Evolutionary conservation across 768 basidiomycete species (phyloP).

Genomic region (Gymnopilus dilepis): DNA sequence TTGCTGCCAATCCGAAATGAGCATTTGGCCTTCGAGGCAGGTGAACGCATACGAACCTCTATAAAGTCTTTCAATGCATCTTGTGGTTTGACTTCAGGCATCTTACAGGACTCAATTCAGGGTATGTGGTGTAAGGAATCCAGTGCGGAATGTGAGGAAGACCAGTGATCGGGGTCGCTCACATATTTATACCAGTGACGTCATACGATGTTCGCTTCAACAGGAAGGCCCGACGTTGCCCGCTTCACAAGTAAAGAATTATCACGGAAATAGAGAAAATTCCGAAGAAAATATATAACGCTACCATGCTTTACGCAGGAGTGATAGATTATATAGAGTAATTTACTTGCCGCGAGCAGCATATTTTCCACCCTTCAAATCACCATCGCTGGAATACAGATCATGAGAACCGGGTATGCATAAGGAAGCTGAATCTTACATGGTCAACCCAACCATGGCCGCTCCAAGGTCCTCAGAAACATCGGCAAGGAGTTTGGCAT

Average conservation of each 20-base stretch:
- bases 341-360: constrained; percentile 59
- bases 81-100: constrained; percentile 29
- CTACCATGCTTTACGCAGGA: neutral
- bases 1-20: no score
- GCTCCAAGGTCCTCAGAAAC: constrained; percentile 84
- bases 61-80: constrained; percentile 47
- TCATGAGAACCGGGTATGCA: constrained; percentile 4
- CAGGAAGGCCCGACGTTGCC: no score
- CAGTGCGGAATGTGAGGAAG: neutral
- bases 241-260: no score
- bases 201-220: constrained; percentile 2
- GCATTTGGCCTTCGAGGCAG: no score
- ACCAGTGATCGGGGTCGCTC: neutral
- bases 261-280: neutral
- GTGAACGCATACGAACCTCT: constrained; percentile 41
- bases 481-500: constrained; percentile 90
- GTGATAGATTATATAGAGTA: neutral
- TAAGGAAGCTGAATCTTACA: constrained; percentile 54
- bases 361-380: constrained; percentile 72
- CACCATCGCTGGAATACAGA: constrained; percentile 51
- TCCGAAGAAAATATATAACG: neutral
- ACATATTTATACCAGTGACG: constrained; percentile 5
- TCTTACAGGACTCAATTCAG: constrained; percentile 5
- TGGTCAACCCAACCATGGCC: constrained; percentile 94
- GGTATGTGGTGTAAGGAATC: neutral